Evolutionary conservation across 2,329 filamentous ascomycete species (phyloP), one percentile per base, ranked within the genome.

Genomic region (Davidsoniella virescens): DNA sequence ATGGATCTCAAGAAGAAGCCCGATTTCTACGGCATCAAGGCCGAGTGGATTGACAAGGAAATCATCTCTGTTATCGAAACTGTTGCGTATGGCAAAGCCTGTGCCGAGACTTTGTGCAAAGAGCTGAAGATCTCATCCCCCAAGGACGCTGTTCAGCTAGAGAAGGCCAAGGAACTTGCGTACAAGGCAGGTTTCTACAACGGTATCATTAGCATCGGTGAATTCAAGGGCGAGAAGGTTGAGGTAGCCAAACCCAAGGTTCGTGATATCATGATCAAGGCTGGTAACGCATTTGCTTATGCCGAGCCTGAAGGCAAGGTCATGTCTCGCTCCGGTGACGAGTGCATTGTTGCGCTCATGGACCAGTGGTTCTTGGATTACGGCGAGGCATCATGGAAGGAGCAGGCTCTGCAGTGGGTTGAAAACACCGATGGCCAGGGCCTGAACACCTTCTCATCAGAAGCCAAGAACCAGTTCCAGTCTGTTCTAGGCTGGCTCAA

Each of bases 351-450:
- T 53, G 84, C 87, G 26, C 80, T 90, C 57, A 80, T 96, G 61
- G 90, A 95, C 59, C 92, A 98, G 67, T 98, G 92, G 88, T 98
- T 94, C 68, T 71, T 98, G 59, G 90, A 95, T 67, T 98, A 98
- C 61, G 92, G 92, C 55, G 84, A 88, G 66, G 85, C 86, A 41
- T 75, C 81, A 46, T 96, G 92, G 92, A 84, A 84, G 61, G 68
- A 84, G 55, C 71, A 75, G 41, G 86, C 84, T 12, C 70, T 88
- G 49, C 73, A 81, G 57, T 81, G 84, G 62, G 78, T 94, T 44
- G 75, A 76, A 50, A 78, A 80, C 60, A 75, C 72, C 51, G 72
- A 80, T 54, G 75, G 76, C 53, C 75, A 75, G 55, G 76, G 76
- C 26, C 68, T 95, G 54, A 84, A 95, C 65, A 85, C 84, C 6